A percentile compares a stretch with the other conserved stretches of the same genome.
Conservation (phyloP, 1,284 basidiomycete genomes). For the Rhodotorula sp. region DNA sequence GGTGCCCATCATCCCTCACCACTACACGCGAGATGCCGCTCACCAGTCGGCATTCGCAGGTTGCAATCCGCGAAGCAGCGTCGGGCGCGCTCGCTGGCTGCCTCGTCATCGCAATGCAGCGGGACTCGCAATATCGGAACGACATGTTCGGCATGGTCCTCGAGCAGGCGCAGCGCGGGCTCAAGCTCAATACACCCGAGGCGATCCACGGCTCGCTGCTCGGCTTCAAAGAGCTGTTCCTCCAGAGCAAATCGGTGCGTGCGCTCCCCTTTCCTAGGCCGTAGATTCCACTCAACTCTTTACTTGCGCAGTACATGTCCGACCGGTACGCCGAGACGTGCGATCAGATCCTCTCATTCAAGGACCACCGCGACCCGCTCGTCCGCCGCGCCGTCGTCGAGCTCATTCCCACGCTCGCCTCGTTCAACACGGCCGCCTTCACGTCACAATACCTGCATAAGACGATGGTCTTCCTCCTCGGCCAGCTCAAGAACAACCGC, state of each 20-base stretch:
- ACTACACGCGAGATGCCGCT: too few relatives aligned
- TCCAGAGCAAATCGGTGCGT: conserved; percentile 87
- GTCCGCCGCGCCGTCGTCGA: conserved; percentile 92
- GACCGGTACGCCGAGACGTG: conserved; percentile 57
- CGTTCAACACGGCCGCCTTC: conserved; percentile 89
- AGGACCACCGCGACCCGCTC: conserved; percentile 79
- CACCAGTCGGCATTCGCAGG: conserved; percentile 50
- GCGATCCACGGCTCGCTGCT: conserved; percentile 90
- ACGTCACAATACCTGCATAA: conserved; percentile 84
- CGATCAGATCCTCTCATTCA: conserved; percentile 86
- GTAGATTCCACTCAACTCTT: rapidly evolving
- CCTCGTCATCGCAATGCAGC: conserved; percentile 54
- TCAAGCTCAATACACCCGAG: conserved; percentile 74
- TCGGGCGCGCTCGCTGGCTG: conserved; percentile 87
- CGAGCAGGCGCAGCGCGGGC: conserved; percentile 82
- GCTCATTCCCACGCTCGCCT: conserved; percentile 88
- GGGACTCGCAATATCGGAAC: conserved; percentile 51
- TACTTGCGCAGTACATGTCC: conserved; percentile 34
- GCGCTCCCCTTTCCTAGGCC: too few relatives aligned
- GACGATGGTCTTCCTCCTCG: conserved; percentile 85
- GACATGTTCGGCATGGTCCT: conserved; percentile 73
- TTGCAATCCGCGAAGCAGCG: conserved; percentile 74
- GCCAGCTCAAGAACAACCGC: conserved; percentile 82
- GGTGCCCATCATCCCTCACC: conserved; percentile 2
- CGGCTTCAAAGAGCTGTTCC: conserved; percentile 85